Evolutionary conservation across 306 rosid species (phyloP).

Genomic region (Aeschynomene evenia): DNA sequence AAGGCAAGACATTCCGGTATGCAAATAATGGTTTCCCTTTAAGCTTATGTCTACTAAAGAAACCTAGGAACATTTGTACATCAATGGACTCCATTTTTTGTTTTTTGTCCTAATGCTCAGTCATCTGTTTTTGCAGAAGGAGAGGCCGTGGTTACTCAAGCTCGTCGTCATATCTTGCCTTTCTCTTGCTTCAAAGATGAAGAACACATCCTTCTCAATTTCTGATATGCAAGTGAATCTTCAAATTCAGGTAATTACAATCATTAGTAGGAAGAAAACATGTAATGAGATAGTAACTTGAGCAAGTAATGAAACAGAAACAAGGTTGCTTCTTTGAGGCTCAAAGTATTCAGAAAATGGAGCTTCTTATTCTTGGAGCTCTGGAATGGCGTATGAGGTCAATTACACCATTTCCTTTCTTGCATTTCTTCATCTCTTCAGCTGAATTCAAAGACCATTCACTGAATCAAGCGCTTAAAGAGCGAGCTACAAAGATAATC

Average conservation of each 20-base stretch:
- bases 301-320: slow-evolving; percentile 41
- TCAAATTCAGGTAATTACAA: neutral
- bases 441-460: slow-evolving; percentile 44
- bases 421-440: slow-evolving; percentile 51
- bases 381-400: slow-evolving; percentile 78
- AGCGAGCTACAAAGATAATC: slow-evolving; percentile 59
- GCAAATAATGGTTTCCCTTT: neutral
- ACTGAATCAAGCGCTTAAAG: slow-evolving; percentile 45
- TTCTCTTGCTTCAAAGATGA: slow-evolving; percentile 77
- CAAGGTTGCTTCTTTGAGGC: slow-evolving; percentile 51
- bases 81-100: neutral
- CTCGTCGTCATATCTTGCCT: slow-evolving; percentile 53
- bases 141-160: slow-evolving; percentile 56
- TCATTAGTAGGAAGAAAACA: neutral
- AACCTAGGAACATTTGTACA: neutral
- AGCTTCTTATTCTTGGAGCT: slow-evolving; percentile 62
- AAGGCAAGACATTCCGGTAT: slow-evolving; percentile 58
- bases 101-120: neutral
- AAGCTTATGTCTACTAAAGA: neutral
- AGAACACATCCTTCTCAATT: slow-evolving; percentile 42
- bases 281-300: neutral
- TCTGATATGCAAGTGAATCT: slow-evolving; percentile 47
- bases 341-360: slow-evolving; percentile 56
- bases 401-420: slow-evolving; percentile 70
- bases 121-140: slow-evolving; percentile 44